Base-by-base conservation (phyloP, 2,329 filamentous ascomycete species). In the Alternaria sp. region DNA sequence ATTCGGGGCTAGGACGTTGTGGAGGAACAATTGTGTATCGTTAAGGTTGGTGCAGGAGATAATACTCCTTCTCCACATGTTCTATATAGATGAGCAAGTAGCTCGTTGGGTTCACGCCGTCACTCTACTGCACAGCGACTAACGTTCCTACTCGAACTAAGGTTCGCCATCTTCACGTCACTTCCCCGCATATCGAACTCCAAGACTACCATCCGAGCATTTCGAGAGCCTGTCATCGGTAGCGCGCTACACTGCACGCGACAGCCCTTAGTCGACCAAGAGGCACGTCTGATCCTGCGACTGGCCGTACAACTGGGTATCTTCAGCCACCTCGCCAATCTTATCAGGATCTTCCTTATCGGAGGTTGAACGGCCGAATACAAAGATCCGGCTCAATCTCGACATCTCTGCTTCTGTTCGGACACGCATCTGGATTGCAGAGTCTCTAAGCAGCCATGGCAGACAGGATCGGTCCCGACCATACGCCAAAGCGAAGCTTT, bases 381-480 rank as follows among this genome's bases (percentile, higher is more conserved):
- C 37, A 51, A 58, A 53, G 30, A 58, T n/a, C 33, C 28, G 30
- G 23, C 12, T 11, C 15, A 33, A 11, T 14, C 44, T 20, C 46
- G 46, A 44, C 15, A 57, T 50, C 30, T 45, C 30, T 43, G 14
- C 20, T 47, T 11, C 26, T 44, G 44, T 41, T 21, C 12, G 20
- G 26, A 23, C 46, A 21, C 41, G 20, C 21, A 44, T 9, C 25
- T 7, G 58, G 44, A 23, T 8, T 26, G 26, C 28, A n/a, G 26
- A 14, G 11, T n/a, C 28, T 61, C 23, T 28, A 3, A 25, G 55
- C 28, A 11, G 58, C 43, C 44, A 71, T 71, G 69, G 64, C 76
- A 54, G 82, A 86, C 72, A 79, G 72, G 54, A 86, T 86, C 66
- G 80, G 79, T 11, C 81, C 82, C 7, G 79, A 82, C 55, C 75